Percentiles rank a stretch among this genome's conserved stretches.
phyloP scores from a whole-genome alignment of 805 yeast genomes.

The Jamesozyma jinghongensis region DNA sequence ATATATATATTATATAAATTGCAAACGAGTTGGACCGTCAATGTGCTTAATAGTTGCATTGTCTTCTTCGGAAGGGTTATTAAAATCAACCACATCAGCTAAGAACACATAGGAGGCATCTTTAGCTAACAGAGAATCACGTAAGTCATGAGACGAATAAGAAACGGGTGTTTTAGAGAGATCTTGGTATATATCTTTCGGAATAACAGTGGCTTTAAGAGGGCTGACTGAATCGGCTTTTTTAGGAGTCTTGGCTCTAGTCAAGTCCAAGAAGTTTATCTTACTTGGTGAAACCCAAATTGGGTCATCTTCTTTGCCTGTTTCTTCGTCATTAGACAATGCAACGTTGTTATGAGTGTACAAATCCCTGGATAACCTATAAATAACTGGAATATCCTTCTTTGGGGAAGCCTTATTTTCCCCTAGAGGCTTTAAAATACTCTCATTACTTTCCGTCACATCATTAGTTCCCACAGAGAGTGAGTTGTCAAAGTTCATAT shows the following conservation, averaged over 20 bases:
- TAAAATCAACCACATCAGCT: conserved; percentile 25
- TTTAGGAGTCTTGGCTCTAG: conserved; percentile 3
- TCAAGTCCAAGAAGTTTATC: conserved; percentile 17
- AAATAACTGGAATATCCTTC: conserved; percentile 6
- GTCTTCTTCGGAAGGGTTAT: conserved; percentile 8
- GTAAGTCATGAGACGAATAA: neutral
- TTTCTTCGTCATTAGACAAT: neutral
- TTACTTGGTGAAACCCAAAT: conserved; percentile 31
- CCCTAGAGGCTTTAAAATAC: neutral
- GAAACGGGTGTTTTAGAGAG: neutral
- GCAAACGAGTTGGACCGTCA: conserved; percentile 12
- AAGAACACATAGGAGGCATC: conserved; percentile 40
- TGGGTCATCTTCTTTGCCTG: conserved; percentile 20
- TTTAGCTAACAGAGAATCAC: conserved; percentile 7
- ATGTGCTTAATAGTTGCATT: conserved; percentile 11
- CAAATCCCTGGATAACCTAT: conserved; percentile 8
- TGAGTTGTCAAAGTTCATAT: conserved; percentile 24
- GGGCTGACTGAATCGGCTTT: neutral
- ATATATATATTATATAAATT: conserved; percentile 4
- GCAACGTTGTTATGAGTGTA: conserved; percentile 5
- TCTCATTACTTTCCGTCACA: neutral
- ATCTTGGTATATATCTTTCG: neutral
- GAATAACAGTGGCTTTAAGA: neutral
- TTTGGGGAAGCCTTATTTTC: neutral
- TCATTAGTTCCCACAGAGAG: neutral